Evolutionary conservation across 768 basidiomycete genomes (phyloP).

Genomic region (Lentinula aciculospora): DNA sequence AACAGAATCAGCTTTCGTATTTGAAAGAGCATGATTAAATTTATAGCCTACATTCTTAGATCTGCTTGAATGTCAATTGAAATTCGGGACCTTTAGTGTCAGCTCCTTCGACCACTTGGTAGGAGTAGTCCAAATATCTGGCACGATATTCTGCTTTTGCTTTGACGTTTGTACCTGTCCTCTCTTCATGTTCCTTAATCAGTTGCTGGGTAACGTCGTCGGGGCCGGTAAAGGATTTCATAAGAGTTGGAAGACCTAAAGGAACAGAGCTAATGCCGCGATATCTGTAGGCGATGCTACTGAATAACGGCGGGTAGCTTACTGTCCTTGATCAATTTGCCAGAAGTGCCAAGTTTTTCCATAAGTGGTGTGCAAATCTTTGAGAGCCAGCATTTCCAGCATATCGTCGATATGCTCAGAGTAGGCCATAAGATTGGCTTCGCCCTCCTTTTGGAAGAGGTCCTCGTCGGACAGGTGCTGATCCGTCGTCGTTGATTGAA

Average conservation of each 20-base stretch:
- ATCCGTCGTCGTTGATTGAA: too few relatives aligned
- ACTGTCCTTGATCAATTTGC: conserved; percentile 5
- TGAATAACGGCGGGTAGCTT: background rate
- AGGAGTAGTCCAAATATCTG: background rate
- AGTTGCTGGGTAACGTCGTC: background rate
- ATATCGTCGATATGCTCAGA: background rate
- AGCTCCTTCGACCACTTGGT: background rate
- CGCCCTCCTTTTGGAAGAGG: too few relatives aligned
- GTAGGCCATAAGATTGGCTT: too few relatives aligned
- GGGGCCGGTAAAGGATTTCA: conserved; percentile 3
- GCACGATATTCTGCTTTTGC: conserved; percentile 5
- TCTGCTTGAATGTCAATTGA: background rate
- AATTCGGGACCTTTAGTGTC: conserved; percentile 3
- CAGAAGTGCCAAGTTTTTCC: conserved; percentile 7
- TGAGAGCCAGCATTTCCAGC: conserved; percentile 1
- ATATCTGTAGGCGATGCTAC: background rate
- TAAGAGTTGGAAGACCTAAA: conserved; percentile 1
- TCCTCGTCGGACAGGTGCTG: too few relatives aligned
- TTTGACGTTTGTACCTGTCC: background rate
- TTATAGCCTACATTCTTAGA: background rate
- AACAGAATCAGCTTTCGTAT: too few relatives aligned
- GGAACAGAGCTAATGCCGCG: background rate
- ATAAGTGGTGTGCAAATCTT: conserved; percentile 5
- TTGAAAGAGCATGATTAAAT: too few relatives aligned
- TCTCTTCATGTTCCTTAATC: conserved; percentile 3